phyloP scores from a whole-genome alignment of 208 protist genomes.

The Wallacemonas sp. region DNA sequence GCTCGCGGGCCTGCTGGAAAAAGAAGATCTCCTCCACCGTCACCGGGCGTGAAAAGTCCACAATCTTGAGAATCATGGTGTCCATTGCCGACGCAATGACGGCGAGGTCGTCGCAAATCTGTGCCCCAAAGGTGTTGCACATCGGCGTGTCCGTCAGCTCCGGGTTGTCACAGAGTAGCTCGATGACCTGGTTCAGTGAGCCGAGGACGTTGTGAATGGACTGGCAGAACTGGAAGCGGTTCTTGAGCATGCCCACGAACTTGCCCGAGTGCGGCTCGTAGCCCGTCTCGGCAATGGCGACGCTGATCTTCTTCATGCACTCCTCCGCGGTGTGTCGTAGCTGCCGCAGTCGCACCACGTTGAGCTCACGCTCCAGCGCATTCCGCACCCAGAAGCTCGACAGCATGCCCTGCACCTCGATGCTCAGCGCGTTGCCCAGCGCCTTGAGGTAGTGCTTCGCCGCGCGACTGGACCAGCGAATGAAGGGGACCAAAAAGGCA shows the following conservation, averaged over 20 bases:
- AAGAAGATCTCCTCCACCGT: conserved; percentile 69
- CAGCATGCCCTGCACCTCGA: conserved; percentile 82
- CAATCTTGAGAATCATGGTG: conserved; percentile 91
- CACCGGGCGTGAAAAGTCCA: conserved; percentile 74
- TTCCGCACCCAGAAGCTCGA: conserved; percentile 82
- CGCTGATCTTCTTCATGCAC: conserved; percentile 67
- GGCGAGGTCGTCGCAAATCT: conserved; percentile 76
- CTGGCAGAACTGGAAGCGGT: conserved; percentile 75
- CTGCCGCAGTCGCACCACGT: conserved; percentile 84
- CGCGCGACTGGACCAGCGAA: conserved; percentile 87
- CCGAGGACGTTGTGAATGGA: conserved; percentile 78
- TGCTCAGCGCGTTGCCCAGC: conserved; percentile 83
- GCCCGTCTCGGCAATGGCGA: conserved; percentile 64
- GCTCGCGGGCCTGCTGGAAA: conserved; percentile 74
- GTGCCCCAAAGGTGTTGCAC: conserved; percentile 67
- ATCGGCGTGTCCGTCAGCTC: conserved; percentile 76
- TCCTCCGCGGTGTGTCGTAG: conserved; percentile 71
- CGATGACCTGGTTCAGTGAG: conserved; percentile 80
- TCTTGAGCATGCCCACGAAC: conserved; percentile 59
- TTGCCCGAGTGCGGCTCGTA: conserved; percentile 85
- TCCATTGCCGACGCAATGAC: conserved; percentile 88
- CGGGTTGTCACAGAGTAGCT: conserved; percentile 74
- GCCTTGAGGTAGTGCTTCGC: conserved; percentile 76
- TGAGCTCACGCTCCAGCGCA: conserved; percentile 83
- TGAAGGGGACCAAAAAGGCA: conserved; percentile 84